Percentiles rank a stretch among this genome's conserved stretches.
Evolutionary conservation across 2,329 filamentous ascomycete species (phyloP).

Genomic region (Aspergillus sp.): DNA sequence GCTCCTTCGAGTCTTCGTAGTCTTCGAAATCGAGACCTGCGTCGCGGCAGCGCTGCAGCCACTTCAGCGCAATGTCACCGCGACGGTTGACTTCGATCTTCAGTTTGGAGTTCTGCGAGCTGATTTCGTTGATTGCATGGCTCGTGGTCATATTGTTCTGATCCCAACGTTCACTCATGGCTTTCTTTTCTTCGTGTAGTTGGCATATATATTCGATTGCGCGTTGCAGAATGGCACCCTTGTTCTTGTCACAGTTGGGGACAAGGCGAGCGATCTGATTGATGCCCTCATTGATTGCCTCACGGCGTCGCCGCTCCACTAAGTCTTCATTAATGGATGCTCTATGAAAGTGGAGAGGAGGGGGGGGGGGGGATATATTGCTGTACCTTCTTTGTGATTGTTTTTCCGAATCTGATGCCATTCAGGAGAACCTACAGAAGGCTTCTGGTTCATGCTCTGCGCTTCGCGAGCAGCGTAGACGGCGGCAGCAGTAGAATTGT

Average conservation of each 20-base stretch:
- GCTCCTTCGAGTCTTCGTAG: conserved; percentile 47
- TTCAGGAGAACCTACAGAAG: conserved; percentile 90
- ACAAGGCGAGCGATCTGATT: conserved; percentile 98
- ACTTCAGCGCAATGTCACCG: conserved; percentile 66
- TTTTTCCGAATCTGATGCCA: conserved; percentile 98
- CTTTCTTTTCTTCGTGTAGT: conserved; percentile 56
- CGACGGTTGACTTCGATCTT: conserved; percentile 86
- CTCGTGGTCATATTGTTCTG: conserved; percentile 47
- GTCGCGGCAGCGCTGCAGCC: conserved; percentile 50
- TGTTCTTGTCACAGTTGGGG: conserved; percentile 97
- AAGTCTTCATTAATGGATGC: conserved; percentile 22
- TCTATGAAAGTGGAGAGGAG: conserved; percentile 14
- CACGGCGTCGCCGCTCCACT: conserved; percentile 95
- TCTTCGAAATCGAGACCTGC: conserved; percentile 53
- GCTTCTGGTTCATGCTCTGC: conserved; percentile 64
- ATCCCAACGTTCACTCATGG: conserved; percentile 45
- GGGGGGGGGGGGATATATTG: conserved; percentile 31
- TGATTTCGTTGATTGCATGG: conserved; percentile 73
- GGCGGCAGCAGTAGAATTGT: conserved; percentile 62
- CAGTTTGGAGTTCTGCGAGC: conserved; percentile 90
- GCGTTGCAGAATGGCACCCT: conserved; percentile 91
- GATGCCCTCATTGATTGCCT: conserved; percentile 98
- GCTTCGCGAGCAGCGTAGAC: conserved; percentile 55
- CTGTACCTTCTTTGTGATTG: conserved; percentile 93
- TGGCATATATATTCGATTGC: conserved; percentile 94